Evolutionary conservation across 768 basidiomycete genomes (phyloP), one percentile per base, ranked within the genome.

Genomic region (Termitomyces sp.): DNA sequence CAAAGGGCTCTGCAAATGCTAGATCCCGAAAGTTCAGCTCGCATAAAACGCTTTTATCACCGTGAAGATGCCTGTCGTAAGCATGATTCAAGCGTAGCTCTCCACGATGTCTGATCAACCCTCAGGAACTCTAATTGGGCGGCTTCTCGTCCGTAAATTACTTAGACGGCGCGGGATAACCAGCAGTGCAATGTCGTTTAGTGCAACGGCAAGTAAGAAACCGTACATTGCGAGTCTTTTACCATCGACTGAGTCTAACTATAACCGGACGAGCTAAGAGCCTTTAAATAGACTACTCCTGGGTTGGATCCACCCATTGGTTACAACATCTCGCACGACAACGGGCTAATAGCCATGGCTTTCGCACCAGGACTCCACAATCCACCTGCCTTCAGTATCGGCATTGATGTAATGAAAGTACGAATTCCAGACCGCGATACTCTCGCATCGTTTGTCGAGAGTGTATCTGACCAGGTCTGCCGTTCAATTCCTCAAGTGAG

Each of bases 311-410:
- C 80, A n/a, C 79, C 83, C 2, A 76, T 94, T 43, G 88, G 79
- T 0, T 94, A 82, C 74, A 94, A 94, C 67, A 76, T 94, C 53
- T 83, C 91, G 22, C 92, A 94, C 67, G 92, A 94, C 68, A 87
- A 85, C 64, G 79, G 78, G 3, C 65, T 89, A 26, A 74, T 94
- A 55, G 88, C 81, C 14, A 83, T 94, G 80, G 87, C 80, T 4
- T 81, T 81, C 59, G 80, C 81, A 9, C 66, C 71, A 12, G 76
- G 79, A 54, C 62, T 61, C 5, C 65, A 74, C 43, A 70, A 74
- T 58, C 72, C 76, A 20, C 82, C 79, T 20, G 82, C 83, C 3
- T 87, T 83, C 47, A 82, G 76, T 12, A 65, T 93, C 10, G 92
- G 92, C 20, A 74, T 93, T 41, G 92, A 94, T 71, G 79, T 92